Evolutionary conservation across 1,284 basidiomycete genomes (phyloP).

Genomic region (Sporisorium sorghi): DNA sequence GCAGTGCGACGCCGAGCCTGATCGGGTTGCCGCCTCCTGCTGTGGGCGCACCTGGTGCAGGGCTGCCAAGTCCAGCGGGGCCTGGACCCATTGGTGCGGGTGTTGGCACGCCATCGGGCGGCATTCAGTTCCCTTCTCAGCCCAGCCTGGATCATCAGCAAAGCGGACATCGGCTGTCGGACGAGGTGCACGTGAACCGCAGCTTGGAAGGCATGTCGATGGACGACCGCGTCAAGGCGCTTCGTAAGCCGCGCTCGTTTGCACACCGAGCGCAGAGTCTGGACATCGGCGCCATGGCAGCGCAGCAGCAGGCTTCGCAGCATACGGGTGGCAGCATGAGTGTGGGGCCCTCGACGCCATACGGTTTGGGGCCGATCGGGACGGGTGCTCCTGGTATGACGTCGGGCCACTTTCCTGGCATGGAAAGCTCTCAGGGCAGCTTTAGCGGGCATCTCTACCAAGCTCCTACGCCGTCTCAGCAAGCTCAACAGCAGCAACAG

Average conservation of each 20-base stretch:
- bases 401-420: conserved; percentile 39
- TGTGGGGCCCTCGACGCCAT: conserved; percentile 45
- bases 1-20: conserved; percentile 42
- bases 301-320: conserved; percentile 58
- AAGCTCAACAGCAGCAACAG: conserved; percentile 22
- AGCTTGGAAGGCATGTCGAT: conserved; percentile 48
- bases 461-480: conserved; percentile 19
- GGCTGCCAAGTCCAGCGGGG: conserved; percentile 28
- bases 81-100: conserved; percentile 24
- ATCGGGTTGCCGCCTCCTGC: conserved; percentile 39
- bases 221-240: conserved; percentile 55
- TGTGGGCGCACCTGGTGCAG: conserved; percentile 24
- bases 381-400: conserved; percentile 32
- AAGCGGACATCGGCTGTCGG: conserved; percentile 45
- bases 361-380: conserved; percentile 50
- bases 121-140: conserved; percentile 56
- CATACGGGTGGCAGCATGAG: conserved; percentile 37
- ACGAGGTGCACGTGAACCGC: conserved; percentile 50
- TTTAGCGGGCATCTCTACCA: conserved; percentile 33
- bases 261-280: conserved; percentile 63
- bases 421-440: conserved; percentile 27
- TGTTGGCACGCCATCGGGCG: conserved; percentile 17
- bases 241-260: conserved; percentile 61
- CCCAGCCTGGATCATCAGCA: conserved; percentile 35
- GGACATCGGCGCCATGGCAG: conserved; percentile 59